A percentile compares a stretch with the other conserved stretches of the same genome.
These are phyloP conservation scores for Phytophthora sansomeana DNA, from an alignment of 352 stramenopile species.

Conservation along the genomic window DNA sequence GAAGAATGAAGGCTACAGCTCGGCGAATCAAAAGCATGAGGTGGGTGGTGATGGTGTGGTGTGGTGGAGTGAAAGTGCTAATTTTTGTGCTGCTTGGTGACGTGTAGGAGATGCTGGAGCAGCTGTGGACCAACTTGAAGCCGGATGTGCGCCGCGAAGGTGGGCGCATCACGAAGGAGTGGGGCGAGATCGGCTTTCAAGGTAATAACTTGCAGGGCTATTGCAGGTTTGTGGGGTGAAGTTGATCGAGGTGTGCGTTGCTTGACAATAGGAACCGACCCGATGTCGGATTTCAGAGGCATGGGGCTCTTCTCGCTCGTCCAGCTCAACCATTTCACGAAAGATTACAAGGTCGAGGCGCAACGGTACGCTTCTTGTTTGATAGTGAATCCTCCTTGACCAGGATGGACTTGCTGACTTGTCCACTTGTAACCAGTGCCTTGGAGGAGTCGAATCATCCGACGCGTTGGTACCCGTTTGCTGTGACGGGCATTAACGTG, in stretches of 20 bases:
- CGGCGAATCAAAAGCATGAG: conserved; percentile 71
- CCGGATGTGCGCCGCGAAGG: conserved; percentile 75
- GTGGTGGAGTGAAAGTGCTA: not conserved
- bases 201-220: conserved; percentile 34
- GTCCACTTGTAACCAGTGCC: conserved; percentile 43
- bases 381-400: not conserved
- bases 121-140: conserved; percentile 84
- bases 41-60: conserved; percentile 9
- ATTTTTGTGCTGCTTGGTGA: not conserved
- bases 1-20: conserved; percentile 77
- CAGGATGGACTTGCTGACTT: not conserved
- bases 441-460: conserved; percentile 86
- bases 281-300: conserved; percentile 87
- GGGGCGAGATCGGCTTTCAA: conserved; percentile 90
- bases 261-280: conserved; percentile 63
- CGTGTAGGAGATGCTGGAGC: conserved; percentile 67
- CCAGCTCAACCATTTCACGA: conserved; percentile 82
- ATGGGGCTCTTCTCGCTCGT: conserved; percentile 85
- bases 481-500: conserved; percentile 89
- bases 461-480: conserved; percentile 88
- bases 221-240: not conserved
- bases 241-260: not conserved
- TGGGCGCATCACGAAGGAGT: conserved; percentile 88
- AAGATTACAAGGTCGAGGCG: conserved; percentile 78
- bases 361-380: conserved; percentile 45